Conservation (phyloP, 305 asterid species). For the Fraxinus sp. region DNA sequence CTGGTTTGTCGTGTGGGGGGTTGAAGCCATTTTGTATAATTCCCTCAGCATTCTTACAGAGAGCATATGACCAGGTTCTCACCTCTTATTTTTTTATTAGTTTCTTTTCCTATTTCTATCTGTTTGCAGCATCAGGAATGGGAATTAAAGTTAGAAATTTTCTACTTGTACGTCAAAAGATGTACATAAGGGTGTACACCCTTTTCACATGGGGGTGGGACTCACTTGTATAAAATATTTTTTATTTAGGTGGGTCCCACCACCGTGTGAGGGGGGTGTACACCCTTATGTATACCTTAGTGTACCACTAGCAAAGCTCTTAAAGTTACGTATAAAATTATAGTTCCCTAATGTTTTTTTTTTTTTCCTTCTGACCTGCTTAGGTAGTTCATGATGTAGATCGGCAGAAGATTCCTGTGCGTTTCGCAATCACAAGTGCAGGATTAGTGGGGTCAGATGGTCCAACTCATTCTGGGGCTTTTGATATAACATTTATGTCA, state of each 20-base stretch:
- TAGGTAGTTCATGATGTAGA: slow-evolving; percentile 95
- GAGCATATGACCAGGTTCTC: slow-evolving; percentile 86
- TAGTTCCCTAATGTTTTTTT: slow-evolving; percentile 17
- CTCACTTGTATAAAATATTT: no score
- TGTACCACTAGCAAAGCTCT: no score
- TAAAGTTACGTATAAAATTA: background rate
- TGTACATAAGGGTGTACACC: no score
- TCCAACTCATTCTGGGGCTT: slow-evolving; percentile 74
- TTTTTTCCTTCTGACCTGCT: slow-evolving; percentile 4
- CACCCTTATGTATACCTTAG: no score
- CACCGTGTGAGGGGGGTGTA: no score
- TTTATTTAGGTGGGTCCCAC: no score
- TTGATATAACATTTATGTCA: slow-evolving; percentile 89
- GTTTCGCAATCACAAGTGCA: slow-evolving; percentile 75
- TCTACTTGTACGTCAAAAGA: no score
- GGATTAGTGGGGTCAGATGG: slow-evolving; percentile 90
- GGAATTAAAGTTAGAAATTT: background rate
- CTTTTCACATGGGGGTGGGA: no score
- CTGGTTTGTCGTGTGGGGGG: slow-evolving; percentile 84
- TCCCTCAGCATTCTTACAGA: slow-evolving; percentile 82
- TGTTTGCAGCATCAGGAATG: background rate
- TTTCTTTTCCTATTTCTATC: background rate
- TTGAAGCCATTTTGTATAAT: slow-evolving; percentile 89
- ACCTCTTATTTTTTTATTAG: background rate
- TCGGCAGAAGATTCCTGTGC: slow-evolving; percentile 82